Percentiles rank a stretch among this genome's conserved stretches.
Conservation (phyloP, 306 rosid species). For the Corylus heterophylla region DNA sequence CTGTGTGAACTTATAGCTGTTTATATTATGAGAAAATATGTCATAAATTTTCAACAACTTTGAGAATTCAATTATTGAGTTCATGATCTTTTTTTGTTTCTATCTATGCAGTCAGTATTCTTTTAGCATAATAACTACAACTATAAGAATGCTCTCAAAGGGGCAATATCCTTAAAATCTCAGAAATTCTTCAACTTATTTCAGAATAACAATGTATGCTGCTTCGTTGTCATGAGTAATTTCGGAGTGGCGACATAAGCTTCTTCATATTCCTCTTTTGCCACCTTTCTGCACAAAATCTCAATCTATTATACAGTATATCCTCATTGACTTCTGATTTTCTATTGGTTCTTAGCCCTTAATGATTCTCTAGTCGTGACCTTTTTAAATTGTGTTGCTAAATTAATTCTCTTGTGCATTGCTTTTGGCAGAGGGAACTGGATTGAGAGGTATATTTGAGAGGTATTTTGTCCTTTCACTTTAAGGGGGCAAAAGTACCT, state of each 20-base stretch:
- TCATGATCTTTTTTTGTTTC: not conserved
- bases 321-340: not conserved
- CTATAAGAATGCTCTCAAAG: not conserved
- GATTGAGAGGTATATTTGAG: too few species aligned
- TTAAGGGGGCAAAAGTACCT: too few species aligned
- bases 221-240: not conserved
- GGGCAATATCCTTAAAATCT: not conserved
- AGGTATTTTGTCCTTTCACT: too few species aligned
- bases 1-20: constrained; percentile 7
- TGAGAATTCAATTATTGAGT: not conserved
- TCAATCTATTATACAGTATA: not conserved
- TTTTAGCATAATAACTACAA: not conserved
- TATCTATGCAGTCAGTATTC: not conserved
- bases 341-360: not conserved
- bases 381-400: not conserved
- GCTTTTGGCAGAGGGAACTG: too few species aligned
- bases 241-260: not conserved
- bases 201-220: not conserved
- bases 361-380: constrained; percentile 1
- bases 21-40: constrained; percentile 2
- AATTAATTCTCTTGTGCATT: not conserved
- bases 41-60: constrained; percentile 4
- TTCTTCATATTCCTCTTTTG: not conserved
- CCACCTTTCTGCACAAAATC: not conserved
- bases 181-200: not conserved